A percentile compares a stretch with the other conserved stretches of the same genome.
Evolutionary conservation across 495 filamentous ascomycete species (phyloP).

Genomic region (Articulospora tetracladia): DNA sequence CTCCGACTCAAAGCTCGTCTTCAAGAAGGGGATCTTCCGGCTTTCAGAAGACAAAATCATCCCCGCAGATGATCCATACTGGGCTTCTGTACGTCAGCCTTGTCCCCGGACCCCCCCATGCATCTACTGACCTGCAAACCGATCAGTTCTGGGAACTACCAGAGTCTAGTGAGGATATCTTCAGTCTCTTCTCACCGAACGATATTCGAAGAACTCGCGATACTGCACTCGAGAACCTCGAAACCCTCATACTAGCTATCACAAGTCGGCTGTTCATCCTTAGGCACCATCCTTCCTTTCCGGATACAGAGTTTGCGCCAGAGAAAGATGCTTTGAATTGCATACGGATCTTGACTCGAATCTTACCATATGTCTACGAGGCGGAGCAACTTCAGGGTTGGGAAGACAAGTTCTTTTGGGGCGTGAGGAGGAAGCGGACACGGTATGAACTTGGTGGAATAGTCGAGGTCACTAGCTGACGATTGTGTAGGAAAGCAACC

Average conservation of each 20-base stretch:
- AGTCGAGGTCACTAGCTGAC: conserved; percentile 40
- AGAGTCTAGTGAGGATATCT: conserved; percentile 92
- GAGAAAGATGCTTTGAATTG: conserved; percentile 91
- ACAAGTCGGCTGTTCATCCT: conserved; percentile 77
- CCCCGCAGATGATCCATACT: conserved; percentile 84
- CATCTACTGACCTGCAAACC: conserved; percentile 16
- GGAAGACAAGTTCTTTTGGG: conserved; percentile 95
- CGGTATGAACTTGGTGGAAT: conserved; percentile 33
- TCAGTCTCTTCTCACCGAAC: conserved; percentile 89
- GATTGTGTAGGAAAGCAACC: conserved; percentile 40
- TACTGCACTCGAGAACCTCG: conserved; percentile 80
- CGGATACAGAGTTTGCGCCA: conserved; percentile 83
- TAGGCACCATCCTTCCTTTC: conserved; percentile 85
- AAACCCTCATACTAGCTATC: conserved; percentile 81
- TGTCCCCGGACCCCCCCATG: not conserved
- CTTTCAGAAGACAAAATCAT: conserved; percentile 89
- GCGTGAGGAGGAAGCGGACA: conserved; percentile 58
- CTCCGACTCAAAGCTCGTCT: conserved; percentile 97
- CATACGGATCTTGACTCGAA: conserved; percentile 83
- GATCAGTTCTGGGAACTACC: conserved; percentile 95
- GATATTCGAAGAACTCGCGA: conserved; percentile 93
- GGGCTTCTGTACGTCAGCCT: conserved; percentile 69
- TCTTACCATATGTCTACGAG: conserved; percentile 93
- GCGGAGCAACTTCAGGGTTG: conserved; percentile 79
- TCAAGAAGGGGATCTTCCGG: conserved; percentile 98